These are phyloP conservation scores for Salix koriyanagi DNA, from an alignment of 345 rosid species.

Conservation along the genomic window DNA sequence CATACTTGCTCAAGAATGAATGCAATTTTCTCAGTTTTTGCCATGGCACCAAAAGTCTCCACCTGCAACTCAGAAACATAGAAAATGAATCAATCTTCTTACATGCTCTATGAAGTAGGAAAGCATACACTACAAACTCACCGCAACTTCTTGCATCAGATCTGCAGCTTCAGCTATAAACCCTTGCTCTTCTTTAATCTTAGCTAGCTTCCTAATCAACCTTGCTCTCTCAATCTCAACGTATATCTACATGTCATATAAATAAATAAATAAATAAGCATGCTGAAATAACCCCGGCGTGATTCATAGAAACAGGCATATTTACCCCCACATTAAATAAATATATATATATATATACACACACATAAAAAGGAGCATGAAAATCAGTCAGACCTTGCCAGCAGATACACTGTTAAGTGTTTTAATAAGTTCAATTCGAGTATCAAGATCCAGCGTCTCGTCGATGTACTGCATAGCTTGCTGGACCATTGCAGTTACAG, in stretches of 20 bases:
- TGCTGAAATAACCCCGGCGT: neutral
- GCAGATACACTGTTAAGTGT: conserved; percentile 73
- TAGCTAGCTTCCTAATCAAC: conserved; percentile 77
- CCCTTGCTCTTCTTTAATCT: conserved; percentile 90
- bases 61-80: conserved; percentile 44
- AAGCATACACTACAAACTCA: conserved; percentile 27
- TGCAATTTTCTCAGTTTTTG: conserved; percentile 91
- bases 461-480: conserved; percentile 96
- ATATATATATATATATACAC: neutral
- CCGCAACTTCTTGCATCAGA: conserved; percentile 98
- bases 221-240: conserved; percentile 95
- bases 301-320: neutral
- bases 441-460: conserved; percentile 84
- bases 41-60: conserved; percentile 98
- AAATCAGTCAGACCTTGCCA: conserved; percentile 69
- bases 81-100: neutral
- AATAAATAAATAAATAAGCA: neutral
- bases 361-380: neutral
- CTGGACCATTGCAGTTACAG: conserved; percentile 95
- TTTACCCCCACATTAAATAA: neutral
- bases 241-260: conserved; percentile 54
- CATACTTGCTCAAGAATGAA: conserved; percentile 90
- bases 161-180: conserved; percentile 92
- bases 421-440: conserved; percentile 84
- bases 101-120: neutral